Base-by-base conservation (phyloP, 1,284 basidiomycete genomes). In the Stereum hirsutum region DNA sequence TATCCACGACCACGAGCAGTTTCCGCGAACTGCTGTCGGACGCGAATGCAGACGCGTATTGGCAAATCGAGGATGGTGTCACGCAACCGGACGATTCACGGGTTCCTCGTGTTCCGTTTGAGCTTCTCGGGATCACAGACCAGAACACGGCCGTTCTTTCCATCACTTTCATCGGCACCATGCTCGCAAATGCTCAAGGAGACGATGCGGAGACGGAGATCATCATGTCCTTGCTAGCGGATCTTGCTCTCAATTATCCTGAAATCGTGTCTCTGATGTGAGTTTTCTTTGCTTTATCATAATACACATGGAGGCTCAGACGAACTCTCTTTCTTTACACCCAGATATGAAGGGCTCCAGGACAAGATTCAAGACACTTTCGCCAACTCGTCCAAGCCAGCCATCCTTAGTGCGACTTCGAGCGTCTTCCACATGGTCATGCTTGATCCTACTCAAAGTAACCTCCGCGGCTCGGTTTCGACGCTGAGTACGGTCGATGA, bases 161-260 rank as follows among this genome's bases (percentile, higher is more conserved):
- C 4, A 74, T 81, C 32, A 85, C 89, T 1, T 85, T 93, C 55
- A 68, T 83, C 27, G 78, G 78, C 2, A 80, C 85, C 2, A 87
- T 93, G 62, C 69, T 93, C 28, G 68, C 69, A 32, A 82, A 77
- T n/a, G 82, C 86, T 0, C 82, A 88, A 57, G 81, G 83, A 4
- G 87, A 91, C 54, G 85, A 88, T 50, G 68, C 72, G 1, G 91
- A 95, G 63, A 81, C 82, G 12, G 79, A 90, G 53, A 82, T 93
- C 42, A 59, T 93, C 37, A 92, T 86, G 57, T 72, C 72, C 37
- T 61, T 93, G 27, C 68, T 95, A 25, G 77, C 88, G 21, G 85
- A 90, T 36, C 74, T 90, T n/a, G 78, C 79, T 20, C 61, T 67
- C 10, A 62, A 68, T 19, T 85, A 79, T 62, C 89, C 89, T 1